Conservation (phyloP, 2,329 filamentous ascomycete species). For the Exophiala oligosperma region DNA sequence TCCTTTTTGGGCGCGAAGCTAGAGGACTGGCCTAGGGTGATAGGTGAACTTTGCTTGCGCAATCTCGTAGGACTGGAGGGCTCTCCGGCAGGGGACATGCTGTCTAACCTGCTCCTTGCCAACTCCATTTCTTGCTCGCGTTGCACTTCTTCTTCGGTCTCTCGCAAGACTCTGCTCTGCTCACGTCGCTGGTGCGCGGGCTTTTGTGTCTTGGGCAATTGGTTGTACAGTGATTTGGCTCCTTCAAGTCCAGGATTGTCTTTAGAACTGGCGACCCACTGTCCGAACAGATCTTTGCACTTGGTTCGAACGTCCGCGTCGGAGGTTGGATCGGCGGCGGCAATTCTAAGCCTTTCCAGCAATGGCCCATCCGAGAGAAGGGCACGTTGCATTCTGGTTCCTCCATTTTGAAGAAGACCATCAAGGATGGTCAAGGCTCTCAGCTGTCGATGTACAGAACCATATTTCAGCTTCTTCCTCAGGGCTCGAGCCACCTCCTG, state of each 20-base stretch:
- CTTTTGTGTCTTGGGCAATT: constrained; percentile 67
- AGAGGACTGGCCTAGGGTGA: constrained; percentile 26
- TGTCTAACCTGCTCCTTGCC: constrained; percentile 18
- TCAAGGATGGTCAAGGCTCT: constrained; percentile 86
- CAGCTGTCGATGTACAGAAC: constrained; percentile 87
- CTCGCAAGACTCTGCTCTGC: constrained; percentile 77
- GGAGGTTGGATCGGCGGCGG: constrained; percentile 79
- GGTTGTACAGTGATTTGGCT: constrained; percentile 75
- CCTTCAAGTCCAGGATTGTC: constrained; percentile 75
- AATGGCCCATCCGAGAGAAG: constrained; percentile 84
- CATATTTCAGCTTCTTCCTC: constrained; percentile 98
- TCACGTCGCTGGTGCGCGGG: constrained; percentile 65
- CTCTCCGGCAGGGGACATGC: constrained; percentile 12
- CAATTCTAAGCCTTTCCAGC: constrained; percentile 84
- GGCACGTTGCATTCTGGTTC: constrained; percentile 77
- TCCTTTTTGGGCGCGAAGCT: constrained; percentile 26
- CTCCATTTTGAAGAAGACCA: constrained; percentile 91
- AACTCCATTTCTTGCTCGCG: constrained; percentile 47
- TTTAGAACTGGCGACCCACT: constrained; percentile 82
- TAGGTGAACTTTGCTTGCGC: constrained; percentile 24
- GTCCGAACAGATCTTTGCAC: constrained; percentile 79
- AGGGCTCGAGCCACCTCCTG: constrained; percentile 87
- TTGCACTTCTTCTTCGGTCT: constrained; percentile 70
- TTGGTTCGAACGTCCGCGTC: constrained; percentile 85
- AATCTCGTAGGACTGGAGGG: constrained; percentile 21